These are phyloP conservation scores for Daucus carota DNA, from an alignment of 129 eudicot species.

Conservation along the genomic window DH1_v3.0 NC_030384.2:45133501-45134000, in stretches of 20 bases:
- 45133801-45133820: no score
- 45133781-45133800: no score
- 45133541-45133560: slow-evolving; percentile 46
- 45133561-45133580: slow-evolving; percentile 28
- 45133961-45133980: slow-evolving; percentile 53
- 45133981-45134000: slow-evolving; percentile 80
- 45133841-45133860: background rate
- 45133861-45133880: slow-evolving; percentile 13
- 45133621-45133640: slow-evolving; percentile 42
- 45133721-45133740: no score
- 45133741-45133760: no score
- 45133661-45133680: no score
- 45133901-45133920: slow-evolving; percentile 92
- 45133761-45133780: no score
- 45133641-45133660: no score
- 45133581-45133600: slow-evolving; percentile 56
- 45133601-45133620: slow-evolving; percentile 39
- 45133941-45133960: slow-evolving; percentile 74
- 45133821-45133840: background rate
- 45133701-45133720: no score
- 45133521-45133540: slow-evolving; percentile 53
- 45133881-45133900: slow-evolving; percentile 81
- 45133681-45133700: no score
- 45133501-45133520: slow-evolving; percentile 2
- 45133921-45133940: slow-evolving; percentile 50